A percentile compares a stretch with the other conserved stretches of the same genome.
These are phyloP conservation scores for Baorangia bicolor DNA, from an alignment of 768 basidiomycete genomes.

Conservation along the genomic window DNA sequence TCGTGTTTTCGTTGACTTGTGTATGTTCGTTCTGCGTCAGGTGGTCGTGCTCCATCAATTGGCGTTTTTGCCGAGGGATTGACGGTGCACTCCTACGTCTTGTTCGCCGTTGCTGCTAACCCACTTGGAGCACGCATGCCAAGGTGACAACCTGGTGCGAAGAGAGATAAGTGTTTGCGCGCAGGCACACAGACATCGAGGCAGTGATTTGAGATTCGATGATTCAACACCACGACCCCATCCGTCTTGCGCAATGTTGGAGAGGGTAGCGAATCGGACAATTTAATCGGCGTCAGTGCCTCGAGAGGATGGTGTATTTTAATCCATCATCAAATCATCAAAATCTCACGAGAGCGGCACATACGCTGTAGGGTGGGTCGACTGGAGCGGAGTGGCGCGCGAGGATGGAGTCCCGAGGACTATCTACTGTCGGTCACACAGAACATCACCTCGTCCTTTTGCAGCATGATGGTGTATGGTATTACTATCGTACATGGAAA, in stretches of 20 bases:
- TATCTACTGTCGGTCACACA: neutral
- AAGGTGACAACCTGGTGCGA: neutral
- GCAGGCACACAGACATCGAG: neutral
- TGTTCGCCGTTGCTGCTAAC: neutral
- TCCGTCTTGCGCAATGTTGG: neutral
- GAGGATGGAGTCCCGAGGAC: neutral
- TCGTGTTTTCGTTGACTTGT: neutral
- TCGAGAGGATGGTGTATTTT: neutral
- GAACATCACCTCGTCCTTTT: neutral
- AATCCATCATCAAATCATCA: neutral
- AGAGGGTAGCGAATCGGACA: neutral
- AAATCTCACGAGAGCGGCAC: neutral
- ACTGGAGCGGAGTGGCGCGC: too few species aligned
- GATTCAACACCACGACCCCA: neutral
- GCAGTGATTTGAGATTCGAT: neutral
- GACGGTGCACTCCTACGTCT: neutral
- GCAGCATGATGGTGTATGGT: slow-evolving; percentile 8
- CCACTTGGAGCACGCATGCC: neutral
- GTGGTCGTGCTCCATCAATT: neutral
- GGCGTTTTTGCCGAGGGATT: neutral
- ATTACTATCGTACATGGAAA: slow-evolving; percentile 25
- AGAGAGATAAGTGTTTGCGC: neutral
- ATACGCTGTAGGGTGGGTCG: neutral
- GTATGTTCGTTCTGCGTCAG: neutral
- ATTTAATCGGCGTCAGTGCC: slow-evolving; percentile 10